Conservation (phyloP, 495 filamentous ascomycete genomes). For the Tuber brumale region DNA sequence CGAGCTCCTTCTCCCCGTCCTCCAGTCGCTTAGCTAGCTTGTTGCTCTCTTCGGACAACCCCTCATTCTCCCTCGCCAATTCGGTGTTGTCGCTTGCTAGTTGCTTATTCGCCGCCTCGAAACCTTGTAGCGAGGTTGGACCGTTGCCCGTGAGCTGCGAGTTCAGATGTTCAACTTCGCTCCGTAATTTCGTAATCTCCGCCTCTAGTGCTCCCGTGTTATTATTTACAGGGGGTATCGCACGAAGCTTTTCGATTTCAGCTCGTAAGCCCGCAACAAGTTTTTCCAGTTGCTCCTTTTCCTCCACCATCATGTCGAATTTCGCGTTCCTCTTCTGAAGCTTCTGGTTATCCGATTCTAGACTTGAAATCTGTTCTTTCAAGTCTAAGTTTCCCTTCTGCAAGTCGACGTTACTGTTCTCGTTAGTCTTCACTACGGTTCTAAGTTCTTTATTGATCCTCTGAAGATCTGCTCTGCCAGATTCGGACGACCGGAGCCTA, state of each 20-base stretch:
- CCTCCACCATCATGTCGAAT: constrained; percentile 21
- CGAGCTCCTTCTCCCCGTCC: not conserved
- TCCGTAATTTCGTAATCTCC: not conserved
- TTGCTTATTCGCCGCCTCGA: not conserved
- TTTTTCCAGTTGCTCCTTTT: constrained; percentile 12
- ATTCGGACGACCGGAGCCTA: constrained; percentile 16
- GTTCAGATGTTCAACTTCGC: not conserved
- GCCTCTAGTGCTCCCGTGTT: not conserved
- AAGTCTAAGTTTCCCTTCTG: constrained; percentile 34
- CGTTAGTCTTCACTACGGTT: constrained; percentile 32
- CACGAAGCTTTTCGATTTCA: not conserved
- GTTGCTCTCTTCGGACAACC: not conserved
- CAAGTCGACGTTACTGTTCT: constrained; percentile 35
- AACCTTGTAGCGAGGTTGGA: not conserved
- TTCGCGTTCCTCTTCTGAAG: constrained; percentile 31
- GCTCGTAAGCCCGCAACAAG: not conserved
- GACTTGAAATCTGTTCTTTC: constrained; percentile 18
- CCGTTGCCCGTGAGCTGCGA: not conserved
- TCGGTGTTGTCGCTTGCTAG: not conserved
- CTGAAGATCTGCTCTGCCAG: constrained; percentile 22
- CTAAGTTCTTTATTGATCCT: constrained; percentile 27
- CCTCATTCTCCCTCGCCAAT: not conserved
- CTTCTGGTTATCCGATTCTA: constrained; percentile 27
- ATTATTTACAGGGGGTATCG: not conserved
- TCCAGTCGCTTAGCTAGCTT: not conserved